phyloP scores from a whole-genome alignment of 2,329 filamentous ascomycete genomes.

The Trichoderma pleuroti region DNA sequence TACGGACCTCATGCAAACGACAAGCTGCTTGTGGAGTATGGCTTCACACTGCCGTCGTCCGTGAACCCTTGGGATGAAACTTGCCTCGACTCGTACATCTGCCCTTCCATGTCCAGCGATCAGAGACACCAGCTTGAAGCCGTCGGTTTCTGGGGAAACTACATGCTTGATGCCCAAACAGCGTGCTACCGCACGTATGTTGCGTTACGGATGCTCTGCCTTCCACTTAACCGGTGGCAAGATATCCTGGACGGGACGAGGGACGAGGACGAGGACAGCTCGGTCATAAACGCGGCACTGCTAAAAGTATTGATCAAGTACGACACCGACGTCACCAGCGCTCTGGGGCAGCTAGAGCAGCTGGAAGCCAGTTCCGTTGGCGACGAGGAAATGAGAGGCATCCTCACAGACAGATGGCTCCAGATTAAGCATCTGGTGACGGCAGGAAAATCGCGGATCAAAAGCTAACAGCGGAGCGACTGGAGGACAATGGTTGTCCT shows the following conservation, averaged over 20 bases:
- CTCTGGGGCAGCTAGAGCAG: conserved; percentile 31
- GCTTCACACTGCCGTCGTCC: conserved; percentile 44
- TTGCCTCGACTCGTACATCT: conserved; percentile 45
- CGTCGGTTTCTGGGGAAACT: conserved; percentile 48
- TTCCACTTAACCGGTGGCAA: conserved; percentile 40
- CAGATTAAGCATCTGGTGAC: conserved; percentile 28
- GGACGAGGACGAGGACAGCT: conserved; percentile 46
- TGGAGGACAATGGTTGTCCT: background rate
- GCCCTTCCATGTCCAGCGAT: conserved; percentile 34
- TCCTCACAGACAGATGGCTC: conserved; percentile 26
- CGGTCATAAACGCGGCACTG: conserved; percentile 36
- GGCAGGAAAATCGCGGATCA: conserved; percentile 20
- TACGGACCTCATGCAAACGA: conserved; percentile 71
- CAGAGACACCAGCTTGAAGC: conserved; percentile 43
- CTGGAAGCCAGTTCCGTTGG: conserved; percentile 32
- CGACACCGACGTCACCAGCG: conserved; percentile 31
- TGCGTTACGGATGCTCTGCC: conserved; percentile 42
- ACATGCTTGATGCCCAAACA: conserved; percentile 47
- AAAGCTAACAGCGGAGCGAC: background rate
- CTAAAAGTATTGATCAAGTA: conserved; percentile 34
- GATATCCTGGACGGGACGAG: conserved; percentile 43
- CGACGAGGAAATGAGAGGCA: conserved; percentile 27
- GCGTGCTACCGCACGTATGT: conserved; percentile 57
- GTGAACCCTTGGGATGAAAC: conserved; percentile 52
- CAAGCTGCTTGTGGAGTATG: conserved; percentile 66